Percentiles rank a stretch among this genome's conserved stretches.
phyloP scores from a whole-genome alignment of 768 basidiomycete genomes.

The Ramaria rubella region DNA sequence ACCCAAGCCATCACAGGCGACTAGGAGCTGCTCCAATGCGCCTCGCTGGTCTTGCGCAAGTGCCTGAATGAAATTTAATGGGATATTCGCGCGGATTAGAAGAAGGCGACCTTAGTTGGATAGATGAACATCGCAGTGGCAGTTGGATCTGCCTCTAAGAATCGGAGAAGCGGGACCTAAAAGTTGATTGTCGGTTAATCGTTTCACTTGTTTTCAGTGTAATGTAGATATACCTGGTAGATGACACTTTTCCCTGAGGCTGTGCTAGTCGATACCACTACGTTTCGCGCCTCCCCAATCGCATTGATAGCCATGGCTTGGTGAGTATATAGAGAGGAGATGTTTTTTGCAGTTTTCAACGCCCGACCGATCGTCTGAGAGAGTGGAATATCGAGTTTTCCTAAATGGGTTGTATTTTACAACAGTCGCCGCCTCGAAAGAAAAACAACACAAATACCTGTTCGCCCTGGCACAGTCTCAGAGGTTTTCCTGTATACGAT shows the following conservation, averaged over 20 bases:
- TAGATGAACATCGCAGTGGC: slow-evolving; percentile 80
- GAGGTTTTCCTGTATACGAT: slow-evolving; percentile 53
- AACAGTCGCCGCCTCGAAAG: background rate
- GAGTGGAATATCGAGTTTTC: slow-evolving; percentile 44
- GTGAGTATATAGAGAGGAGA: slow-evolving; percentile 56
- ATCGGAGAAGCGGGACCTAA: slow-evolving; percentile 64
- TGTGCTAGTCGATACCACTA: slow-evolving; percentile 86
- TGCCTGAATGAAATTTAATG: slow-evolving; percentile 40
- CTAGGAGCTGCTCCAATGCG: slow-evolving; percentile 62
- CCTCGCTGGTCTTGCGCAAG: slow-evolving; percentile 82
- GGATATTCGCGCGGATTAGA: background rate
- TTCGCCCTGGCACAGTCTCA: slow-evolving; percentile 43
- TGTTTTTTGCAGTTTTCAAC: slow-evolving; percentile 50
- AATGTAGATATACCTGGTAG: slow-evolving; percentile 53
- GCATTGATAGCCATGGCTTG: slow-evolving; percentile 70
- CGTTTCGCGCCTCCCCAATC: slow-evolving; percentile 51
- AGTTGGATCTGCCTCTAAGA: slow-evolving; percentile 51
- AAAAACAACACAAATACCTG: slow-evolving; percentile 32
- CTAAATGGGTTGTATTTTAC: slow-evolving; percentile 24
- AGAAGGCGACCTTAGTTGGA: slow-evolving; percentile 64
- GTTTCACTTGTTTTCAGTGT: too few species aligned
- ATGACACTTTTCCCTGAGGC: slow-evolving; percentile 87
- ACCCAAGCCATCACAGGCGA: slow-evolving; percentile 52
- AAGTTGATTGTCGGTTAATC: background rate
- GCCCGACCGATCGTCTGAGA: slow-evolving; percentile 52